Percentiles rank a stretch among this genome's conserved stretches.
Evolutionary conservation across 2,329 filamentous ascomycete species (phyloP).

Genomic region (Microdochium bolleyi): DNA sequence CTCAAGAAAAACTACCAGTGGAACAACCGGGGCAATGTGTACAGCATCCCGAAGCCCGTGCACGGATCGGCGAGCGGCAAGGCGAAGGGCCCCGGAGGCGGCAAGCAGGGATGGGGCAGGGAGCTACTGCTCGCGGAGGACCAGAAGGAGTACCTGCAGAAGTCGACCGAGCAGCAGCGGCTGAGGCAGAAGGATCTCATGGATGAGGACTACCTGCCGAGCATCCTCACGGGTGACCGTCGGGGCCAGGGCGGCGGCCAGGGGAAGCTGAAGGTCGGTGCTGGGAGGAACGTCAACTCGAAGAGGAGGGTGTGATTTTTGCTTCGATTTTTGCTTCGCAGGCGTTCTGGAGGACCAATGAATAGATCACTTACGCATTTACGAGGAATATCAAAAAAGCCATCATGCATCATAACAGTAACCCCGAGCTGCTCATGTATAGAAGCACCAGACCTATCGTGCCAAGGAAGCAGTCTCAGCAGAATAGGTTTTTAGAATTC

Average conservation of each 20-base stretch:
- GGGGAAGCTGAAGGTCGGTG: conserved; percentile 72
- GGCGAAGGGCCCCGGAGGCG: conserved; percentile 56
- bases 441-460: too few relatives aligned
- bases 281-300: conserved; percentile 80
- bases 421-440: too few relatives aligned
- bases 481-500: too few relatives aligned
- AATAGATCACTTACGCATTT: too few relatives aligned
- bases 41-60: conserved; percentile 84
- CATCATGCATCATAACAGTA: too few relatives aligned
- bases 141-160: conserved; percentile 81
- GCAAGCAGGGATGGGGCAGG: conserved; percentile 80
- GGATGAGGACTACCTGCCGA: conserved; percentile 89
- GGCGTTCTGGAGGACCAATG: neutral
- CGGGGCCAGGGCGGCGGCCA: conserved; percentile 41
- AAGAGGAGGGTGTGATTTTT: conserved; percentile 40
- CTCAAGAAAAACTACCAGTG: conserved; percentile 93
- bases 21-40: conserved; percentile 89
- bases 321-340: neutral
- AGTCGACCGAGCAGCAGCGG: conserved; percentile 55
- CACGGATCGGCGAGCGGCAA: conserved; percentile 76
- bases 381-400: too few relatives aligned
- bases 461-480: too few relatives aligned
- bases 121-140: conserved; percentile 85
- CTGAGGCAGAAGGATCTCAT: conserved; percentile 73
- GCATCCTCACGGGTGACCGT: conserved; percentile 75